Evolutionary conservation across 2,329 filamentous ascomycete species (phyloP).

Genomic region (Talaromyces sp.): DNA sequence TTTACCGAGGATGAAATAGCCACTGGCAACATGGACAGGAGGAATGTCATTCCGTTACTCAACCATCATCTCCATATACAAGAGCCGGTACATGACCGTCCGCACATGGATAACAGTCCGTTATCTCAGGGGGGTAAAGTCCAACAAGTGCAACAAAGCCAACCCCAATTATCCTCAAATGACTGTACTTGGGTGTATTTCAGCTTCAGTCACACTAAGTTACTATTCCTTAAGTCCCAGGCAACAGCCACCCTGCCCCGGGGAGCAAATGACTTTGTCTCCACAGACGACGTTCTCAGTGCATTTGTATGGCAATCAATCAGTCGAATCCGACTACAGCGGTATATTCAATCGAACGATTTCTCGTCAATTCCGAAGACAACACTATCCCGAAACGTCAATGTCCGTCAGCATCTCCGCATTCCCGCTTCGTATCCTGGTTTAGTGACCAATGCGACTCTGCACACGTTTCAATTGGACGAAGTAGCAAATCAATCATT

Average conservation of each 20-base stretch:
- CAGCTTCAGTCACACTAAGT: not conserved
- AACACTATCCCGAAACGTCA: conserved; percentile 46
- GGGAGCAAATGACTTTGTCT: conserved; percentile 34
- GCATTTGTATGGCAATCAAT: conserved; percentile 50
- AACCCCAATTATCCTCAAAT: not conserved
- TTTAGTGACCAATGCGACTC: conserved; percentile 45
- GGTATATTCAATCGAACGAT: conserved; percentile 22
- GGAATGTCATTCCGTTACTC: conserved; percentile 38
- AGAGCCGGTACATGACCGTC: not conserved
- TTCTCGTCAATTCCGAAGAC: conserved; percentile 12
- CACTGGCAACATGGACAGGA: conserved; percentile 40
- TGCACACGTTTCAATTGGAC: conserved; percentile 29
- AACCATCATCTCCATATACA: conserved; percentile 21
- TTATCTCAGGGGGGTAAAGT: too few relatives aligned
- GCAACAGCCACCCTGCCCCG: conserved; percentile 24
- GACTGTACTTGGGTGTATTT: conserved; percentile 4
- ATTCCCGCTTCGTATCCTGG: conserved; percentile 46
- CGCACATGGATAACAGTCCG: not conserved
- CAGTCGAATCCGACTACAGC: conserved; percentile 37
- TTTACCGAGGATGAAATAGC: conserved; percentile 45
- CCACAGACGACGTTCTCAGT: conserved; percentile 51
- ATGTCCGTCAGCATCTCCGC: conserved; percentile 42
- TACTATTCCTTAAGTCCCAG: not conserved
- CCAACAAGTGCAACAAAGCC: not conserved
- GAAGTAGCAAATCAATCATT: conserved; percentile 28